A percentile compares a stretch with the other conserved stretches of the same genome.
These are phyloP conservation scores for Aegilops tauschii DNA, from an alignment of 176 grass and related monocot species.

Conservation along the genomic window DNA sequence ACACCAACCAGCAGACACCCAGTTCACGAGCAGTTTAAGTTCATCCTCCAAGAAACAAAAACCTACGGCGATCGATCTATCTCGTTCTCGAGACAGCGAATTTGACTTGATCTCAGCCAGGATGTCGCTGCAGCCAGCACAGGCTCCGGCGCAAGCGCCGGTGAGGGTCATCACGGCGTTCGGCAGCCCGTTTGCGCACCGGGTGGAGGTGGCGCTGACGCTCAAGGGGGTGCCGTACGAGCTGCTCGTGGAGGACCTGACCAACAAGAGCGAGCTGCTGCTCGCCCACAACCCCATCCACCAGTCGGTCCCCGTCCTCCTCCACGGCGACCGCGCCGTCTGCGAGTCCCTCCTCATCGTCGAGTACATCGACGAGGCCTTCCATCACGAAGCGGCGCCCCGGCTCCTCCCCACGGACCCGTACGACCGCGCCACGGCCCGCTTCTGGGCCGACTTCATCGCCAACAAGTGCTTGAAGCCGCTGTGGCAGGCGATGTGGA, in stretches of 20 bases:
- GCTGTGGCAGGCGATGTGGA: background rate
- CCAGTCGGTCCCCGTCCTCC: conserved; percentile 43
- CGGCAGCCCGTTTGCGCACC: no score
- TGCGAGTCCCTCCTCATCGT: conserved; percentile 45
- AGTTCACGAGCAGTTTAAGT: no score
- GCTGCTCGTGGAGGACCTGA: conserved; percentile 32
- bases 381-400: background rate
- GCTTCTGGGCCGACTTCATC: background rate
- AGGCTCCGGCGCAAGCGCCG: no score
- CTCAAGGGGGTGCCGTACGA: conserved; percentile 23
- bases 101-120: no score
- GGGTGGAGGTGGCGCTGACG: no score
- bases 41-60: no score
- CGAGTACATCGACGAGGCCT: conserved; percentile 53
- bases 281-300: background rate
- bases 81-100: no score
- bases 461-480: background rate
- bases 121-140: no score
- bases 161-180: background rate
- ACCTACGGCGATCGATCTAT: no score
- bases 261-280: conserved; percentile 46
- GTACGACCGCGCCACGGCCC: background rate
- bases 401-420: background rate
- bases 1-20: background rate
- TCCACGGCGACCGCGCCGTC: conserved; percentile 30